A percentile compares a stretch with the other conserved stretches of the same genome.
phyloP scores from a whole-genome alignment of 805 yeast species.

The Kazachstania martiniae region DNA sequence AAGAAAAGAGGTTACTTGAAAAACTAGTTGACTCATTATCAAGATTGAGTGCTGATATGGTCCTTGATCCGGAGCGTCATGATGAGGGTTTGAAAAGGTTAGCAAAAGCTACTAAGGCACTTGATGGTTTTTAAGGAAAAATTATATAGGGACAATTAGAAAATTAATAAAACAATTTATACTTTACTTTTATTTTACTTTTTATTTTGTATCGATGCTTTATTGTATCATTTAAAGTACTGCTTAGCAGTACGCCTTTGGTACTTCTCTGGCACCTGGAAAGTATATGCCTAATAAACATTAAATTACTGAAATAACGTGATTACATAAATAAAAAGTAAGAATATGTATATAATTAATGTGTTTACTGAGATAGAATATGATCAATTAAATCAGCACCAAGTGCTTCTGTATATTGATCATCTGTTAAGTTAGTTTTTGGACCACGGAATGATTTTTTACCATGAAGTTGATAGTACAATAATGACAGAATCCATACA shows the following conservation, averaged over 20 bases:
- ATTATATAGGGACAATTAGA: neutral
- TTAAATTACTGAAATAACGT: no score
- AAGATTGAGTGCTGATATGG: slow-evolving; percentile 81
- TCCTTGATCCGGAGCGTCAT: slow-evolving; percentile 67
- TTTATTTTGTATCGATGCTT: neutral
- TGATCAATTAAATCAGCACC: slow-evolving; percentile 18
- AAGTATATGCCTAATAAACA: no score
- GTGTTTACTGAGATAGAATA: slow-evolving; percentile 13
- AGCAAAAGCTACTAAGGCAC: slow-evolving; percentile 69
- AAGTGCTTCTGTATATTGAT: slow-evolving; percentile 20
- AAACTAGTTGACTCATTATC: slow-evolving; percentile 77
- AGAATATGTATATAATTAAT: no score
- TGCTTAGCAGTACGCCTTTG: no score
- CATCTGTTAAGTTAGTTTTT: slow-evolving; percentile 25
- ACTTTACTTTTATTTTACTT: no score
- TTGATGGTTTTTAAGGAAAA: slow-evolving; percentile 57
- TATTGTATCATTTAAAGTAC: no score
- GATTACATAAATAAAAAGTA: no score
- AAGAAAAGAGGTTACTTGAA: slow-evolving; percentile 71
- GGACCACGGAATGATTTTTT: slow-evolving; percentile 52
- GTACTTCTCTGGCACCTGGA: no score
- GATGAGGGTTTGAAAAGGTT: slow-evolving; percentile 71
- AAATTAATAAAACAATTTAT: neutral
- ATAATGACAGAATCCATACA: slow-evolving; percentile 43
- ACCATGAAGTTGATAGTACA: slow-evolving; percentile 43